Evolutionary conservation across 805 yeast genomes (phyloP), one percentile per base, ranked within the genome.

Genomic region (Barnettozyma sucrosica): DNA sequence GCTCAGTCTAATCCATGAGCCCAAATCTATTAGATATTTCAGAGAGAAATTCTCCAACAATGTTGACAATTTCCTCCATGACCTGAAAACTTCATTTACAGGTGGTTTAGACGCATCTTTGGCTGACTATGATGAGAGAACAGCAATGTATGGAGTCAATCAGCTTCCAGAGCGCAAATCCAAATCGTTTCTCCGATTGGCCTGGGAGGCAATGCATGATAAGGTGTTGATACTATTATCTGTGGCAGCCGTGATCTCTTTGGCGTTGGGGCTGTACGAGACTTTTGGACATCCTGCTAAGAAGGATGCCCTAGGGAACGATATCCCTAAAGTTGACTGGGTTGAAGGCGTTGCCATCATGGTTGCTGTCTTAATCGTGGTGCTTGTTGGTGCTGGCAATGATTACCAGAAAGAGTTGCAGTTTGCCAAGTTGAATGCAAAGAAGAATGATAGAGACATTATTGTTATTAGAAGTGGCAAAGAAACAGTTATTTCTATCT

Each of bases 321-420:
- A 79, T 19, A 65, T 81, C 47, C 97, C 97, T 16, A 79, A 81
- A 58, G 95, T 93, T 28, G 96, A 92, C 59, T 93, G 98, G 97
- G 96, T 95, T 42, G 99, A 93, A 71, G 99, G 99, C 56, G 96
- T 90, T 34, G 99, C 99, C 36, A 93, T 93, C 62, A 78, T 93
- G 56, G 85, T 85, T 4, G 99, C 99, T 19, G 86, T 93, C 21
- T 59, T 80, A 5, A 92, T 93, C 50, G 98, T 93, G 30, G 96
- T 92, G 5, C 54, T 88, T 3, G 99, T 95, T 13, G 96, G 97
- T 43, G 93, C 97, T 2, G 84, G 79, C n/a, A 93, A 93, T 65
- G 99, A 93, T 67, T 93, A 85, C 71, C 97, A 93, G 63, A 95
- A 95, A 65, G 99, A 93, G 64, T 71, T 89, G 14, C 99, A 93